phyloP scores from a whole-genome alignment of 768 basidiomycete genomes.

The Agrocybe chaxingu region DNA sequence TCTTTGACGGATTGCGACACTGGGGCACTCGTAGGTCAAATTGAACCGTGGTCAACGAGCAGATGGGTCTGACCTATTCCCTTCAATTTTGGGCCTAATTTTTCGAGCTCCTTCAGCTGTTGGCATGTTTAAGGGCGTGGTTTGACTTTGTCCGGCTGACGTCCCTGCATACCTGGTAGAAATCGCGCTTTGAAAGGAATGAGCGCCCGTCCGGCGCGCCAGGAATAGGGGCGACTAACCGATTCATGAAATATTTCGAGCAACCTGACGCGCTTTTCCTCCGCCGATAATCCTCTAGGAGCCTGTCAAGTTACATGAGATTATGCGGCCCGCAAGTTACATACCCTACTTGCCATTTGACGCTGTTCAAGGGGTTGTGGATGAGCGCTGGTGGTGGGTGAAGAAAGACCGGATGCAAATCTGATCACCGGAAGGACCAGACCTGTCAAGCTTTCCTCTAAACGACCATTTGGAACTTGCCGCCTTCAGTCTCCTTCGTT shows the following conservation, averaged over 20 bases:
- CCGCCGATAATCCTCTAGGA: conserved; percentile 80
- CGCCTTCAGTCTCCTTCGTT: not conserved
- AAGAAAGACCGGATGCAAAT: conserved; percentile 1
- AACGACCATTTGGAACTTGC: not conserved
- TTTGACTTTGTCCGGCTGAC: not conserved
- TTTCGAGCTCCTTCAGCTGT: conserved; percentile 90
- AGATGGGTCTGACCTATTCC: conserved; percentile 66
- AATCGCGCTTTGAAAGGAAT: conserved; percentile 18
- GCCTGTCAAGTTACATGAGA: conserved; percentile 37
- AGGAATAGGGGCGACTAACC: conserved; percentile 31
- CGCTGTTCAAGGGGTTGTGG: not conserved
- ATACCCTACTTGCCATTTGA: conserved; percentile 2
- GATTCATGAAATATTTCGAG: conserved; percentile 94
- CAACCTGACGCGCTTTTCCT: conserved; percentile 87
- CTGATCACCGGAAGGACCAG: not conserved
- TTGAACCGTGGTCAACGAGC: not conserved
- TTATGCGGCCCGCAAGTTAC: not conserved
- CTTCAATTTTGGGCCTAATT: conserved; percentile 83
- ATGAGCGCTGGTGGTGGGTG: too few relatives aligned
- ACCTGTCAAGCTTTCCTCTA: not conserved
- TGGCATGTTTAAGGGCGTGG: not conserved
- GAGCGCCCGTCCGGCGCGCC: not conserved
- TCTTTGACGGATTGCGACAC: conserved; percentile 93
- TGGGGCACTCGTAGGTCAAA: not conserved
- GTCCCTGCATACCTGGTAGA: conserved; percentile 18